Conservation (phyloP, 306 rosid species). For the Malus asiatica region DNA sequence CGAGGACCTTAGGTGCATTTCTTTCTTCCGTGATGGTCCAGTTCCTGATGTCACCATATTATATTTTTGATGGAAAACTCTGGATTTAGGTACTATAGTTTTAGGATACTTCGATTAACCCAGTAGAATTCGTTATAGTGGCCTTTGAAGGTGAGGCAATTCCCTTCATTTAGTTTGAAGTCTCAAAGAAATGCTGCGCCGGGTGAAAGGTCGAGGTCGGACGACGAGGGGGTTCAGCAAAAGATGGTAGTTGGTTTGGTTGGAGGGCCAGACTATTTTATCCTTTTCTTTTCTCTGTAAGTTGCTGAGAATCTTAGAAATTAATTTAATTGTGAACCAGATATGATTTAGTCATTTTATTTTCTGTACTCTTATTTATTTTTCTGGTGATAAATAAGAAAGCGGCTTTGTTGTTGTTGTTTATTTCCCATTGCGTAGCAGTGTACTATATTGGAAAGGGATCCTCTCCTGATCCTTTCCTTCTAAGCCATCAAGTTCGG, state of each 20-base stretch:
- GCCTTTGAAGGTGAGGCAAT: conserved; percentile 35
- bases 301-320: not conserved
- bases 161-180: conserved; percentile 28
- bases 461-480: no score
- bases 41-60: conserved; percentile 36
- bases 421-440: not conserved
- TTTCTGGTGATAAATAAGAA: not conserved
- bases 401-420: not conserved
- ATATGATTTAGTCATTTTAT: not conserved
- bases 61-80: conserved; percentile 45
- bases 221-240: not conserved
- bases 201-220: conserved; percentile 25
- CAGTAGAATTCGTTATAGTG: conserved; percentile 27
- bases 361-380: not conserved
- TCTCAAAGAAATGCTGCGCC: conserved; percentile 20
- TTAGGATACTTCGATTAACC: conserved; percentile 49
- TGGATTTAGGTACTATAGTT: conserved; percentile 45
- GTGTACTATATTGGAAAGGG: no score
- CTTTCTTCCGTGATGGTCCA: conserved; percentile 35
- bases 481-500: no score
- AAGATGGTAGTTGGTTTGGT: conserved; percentile 4
- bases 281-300: not conserved
- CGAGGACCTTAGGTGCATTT: conserved; percentile 30
- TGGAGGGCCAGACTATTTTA: not conserved
- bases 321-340: not conserved